Conservation (phyloP, 1,284 basidiomycete genomes). For the Vanrija humicola region DNA sequence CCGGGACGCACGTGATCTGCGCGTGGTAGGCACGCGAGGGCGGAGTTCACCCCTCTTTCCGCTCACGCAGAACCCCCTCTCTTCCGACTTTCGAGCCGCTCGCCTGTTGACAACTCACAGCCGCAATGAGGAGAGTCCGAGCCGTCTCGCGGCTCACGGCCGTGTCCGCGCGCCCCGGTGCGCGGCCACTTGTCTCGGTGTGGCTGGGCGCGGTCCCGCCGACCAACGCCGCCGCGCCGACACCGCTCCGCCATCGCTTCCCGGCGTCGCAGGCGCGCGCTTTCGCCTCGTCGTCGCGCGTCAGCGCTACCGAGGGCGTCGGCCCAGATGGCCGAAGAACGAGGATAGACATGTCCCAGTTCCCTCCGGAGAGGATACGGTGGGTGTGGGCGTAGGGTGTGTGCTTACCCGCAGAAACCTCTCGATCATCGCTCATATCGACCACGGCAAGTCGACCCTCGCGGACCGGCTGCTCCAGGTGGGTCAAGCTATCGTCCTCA, state of each 20-base stretch:
- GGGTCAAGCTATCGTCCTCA: constrained; percentile 2
- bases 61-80: no score
- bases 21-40: no score
- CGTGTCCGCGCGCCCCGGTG: no score
- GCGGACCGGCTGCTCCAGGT: constrained; percentile 79
- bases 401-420: constrained; percentile 63
- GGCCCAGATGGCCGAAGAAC: constrained; percentile 10
- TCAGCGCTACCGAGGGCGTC: neutral
- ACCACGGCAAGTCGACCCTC: constrained; percentile 86
- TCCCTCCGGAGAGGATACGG: constrained; percentile 71
- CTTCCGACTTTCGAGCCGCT: no score
- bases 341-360: constrained; percentile 61
- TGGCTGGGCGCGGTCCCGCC: no score
- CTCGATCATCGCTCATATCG: constrained; percentile 91
- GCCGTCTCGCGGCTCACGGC: no score
- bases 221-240: no score
- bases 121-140: no score
- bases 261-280: neutral
- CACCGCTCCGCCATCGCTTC: neutral
- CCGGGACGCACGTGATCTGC: no score
- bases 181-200: no score
- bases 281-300: neutral
- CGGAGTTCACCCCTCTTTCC: no score
- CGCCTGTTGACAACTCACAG: no score
- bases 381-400: constrained; percentile 38